Percentiles rank a stretch among this genome's conserved stretches.
phyloP scores from a whole-genome alignment of 495 filamentous ascomycete species.

The Penicilliopsis zonata region DNA sequence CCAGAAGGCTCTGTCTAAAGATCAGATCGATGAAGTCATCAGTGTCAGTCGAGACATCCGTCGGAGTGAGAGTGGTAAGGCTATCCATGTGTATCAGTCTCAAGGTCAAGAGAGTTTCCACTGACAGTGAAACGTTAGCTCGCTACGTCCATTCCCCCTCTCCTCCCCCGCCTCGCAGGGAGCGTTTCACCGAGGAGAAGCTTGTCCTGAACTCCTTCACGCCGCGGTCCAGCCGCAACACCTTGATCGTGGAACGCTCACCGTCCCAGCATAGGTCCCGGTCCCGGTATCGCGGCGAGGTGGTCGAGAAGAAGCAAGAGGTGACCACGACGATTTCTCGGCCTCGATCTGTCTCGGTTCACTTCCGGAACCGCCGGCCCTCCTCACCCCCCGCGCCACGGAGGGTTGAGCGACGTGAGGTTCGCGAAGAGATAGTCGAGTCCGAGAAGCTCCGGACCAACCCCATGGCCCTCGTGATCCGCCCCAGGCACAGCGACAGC shows the following conservation, averaged over 20 bases:
- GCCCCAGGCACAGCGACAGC: constrained; percentile 34
- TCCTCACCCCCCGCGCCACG: constrained; percentile 15
- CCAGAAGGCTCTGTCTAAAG: constrained; percentile 68
- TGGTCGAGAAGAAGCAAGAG: constrained; percentile 15
- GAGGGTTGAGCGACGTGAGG: constrained; percentile 17
- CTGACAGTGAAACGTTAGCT: constrained; percentile 7
- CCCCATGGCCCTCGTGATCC: constrained; percentile 42
- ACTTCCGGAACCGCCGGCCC: constrained; percentile 21
- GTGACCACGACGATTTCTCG: constrained; percentile 19
- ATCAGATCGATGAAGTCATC: constrained; percentile 83
- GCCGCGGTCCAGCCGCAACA: constrained; percentile 15
- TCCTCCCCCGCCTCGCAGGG: constrained; percentile 16
- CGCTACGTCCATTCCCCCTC: constrained; percentile 10
- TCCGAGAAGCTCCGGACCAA: constrained; percentile 38
- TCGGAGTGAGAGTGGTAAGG: constrained; percentile 22
- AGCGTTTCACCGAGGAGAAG: constrained; percentile 18
- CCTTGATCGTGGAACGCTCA: constrained; percentile 20
- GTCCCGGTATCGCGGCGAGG: constrained; percentile 11
- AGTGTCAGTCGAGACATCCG: constrained; percentile 60
- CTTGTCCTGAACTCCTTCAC: constrained; percentile 15
- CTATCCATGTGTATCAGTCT: constrained; percentile 7
- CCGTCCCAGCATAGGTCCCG: constrained; percentile 16
- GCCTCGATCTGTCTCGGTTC: constrained; percentile 26
- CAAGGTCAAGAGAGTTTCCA: neutral
- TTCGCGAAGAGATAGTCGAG: constrained; percentile 22